Percentiles rank a stretch among this genome's conserved stretches.
These are phyloP conservation scores for Hydnomerulius pinastri DNA, from an alignment of 768 basidiomycete genomes.

Conservation along the genomic window DNA sequence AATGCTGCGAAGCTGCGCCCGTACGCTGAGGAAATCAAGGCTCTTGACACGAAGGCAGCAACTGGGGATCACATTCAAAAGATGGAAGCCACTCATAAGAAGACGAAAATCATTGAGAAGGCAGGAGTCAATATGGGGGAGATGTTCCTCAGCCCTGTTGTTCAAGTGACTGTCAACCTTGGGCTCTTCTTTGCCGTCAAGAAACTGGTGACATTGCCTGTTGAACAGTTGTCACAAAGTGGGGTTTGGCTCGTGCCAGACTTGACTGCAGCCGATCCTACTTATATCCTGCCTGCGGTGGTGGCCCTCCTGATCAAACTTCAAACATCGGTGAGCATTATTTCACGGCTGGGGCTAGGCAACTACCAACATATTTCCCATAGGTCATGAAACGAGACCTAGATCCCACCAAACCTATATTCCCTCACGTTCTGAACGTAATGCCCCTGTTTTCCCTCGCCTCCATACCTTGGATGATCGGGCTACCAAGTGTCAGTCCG, in stretches of 20 bases:
- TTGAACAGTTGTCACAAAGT: conserved; percentile 75
- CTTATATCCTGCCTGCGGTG: conserved; percentile 66
- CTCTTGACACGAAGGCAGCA: conserved; percentile 45
- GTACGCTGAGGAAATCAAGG: conserved; percentile 51
- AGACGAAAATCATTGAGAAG: conserved; percentile 56
- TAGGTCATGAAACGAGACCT: conserved; percentile 54
- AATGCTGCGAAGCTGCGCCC: conserved; percentile 47
- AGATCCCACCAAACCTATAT: conserved; percentile 51
- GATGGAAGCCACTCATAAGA: conserved; percentile 46
- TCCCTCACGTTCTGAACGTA: conserved; percentile 68
- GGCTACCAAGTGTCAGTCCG: conserved; percentile 65
- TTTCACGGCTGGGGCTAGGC: neutral
- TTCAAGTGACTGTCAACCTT: conserved; percentile 77
- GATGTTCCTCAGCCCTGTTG: conserved; percentile 55
- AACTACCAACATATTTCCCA: conserved; percentile 4
- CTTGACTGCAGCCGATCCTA: conserved; percentile 77
- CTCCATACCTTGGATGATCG: conserved; percentile 52
- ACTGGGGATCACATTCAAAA: conserved; percentile 41
- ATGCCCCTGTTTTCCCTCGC: conserved; percentile 59
- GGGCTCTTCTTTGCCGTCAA: conserved; percentile 84
- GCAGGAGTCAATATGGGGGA: conserved; percentile 64
- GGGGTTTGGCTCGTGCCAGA: conserved; percentile 76
- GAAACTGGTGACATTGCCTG: conserved; percentile 66
- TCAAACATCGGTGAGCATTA: conserved; percentile 62
- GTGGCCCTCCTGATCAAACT: conserved; percentile 61